Percentiles rank a stretch among this genome's conserved stretches.
These are phyloP conservation scores for Penstemon eatonii DNA, from an alignment of 257 asterid species.

Conservation along the genomic window DNA sequence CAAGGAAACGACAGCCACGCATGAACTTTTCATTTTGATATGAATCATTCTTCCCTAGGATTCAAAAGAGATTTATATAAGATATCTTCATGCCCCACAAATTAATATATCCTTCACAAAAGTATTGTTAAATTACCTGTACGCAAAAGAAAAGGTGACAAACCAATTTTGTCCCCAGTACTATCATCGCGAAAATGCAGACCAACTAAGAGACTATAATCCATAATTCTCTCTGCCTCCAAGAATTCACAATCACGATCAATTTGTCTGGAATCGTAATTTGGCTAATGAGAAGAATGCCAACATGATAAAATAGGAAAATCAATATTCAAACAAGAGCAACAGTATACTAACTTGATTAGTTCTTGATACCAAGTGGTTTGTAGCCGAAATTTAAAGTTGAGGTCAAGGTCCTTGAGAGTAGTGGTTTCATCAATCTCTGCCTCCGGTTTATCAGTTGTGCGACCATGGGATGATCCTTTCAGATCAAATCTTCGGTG, in stretches of 20 bases:
- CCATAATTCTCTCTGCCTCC: conserved; percentile 85
- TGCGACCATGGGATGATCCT: conserved; percentile 84
- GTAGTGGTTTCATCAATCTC: conserved; percentile 85
- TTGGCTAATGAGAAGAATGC: conserved; percentile 10
- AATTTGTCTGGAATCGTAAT: conserved; percentile 52
- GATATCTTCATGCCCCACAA: conserved; percentile 18
- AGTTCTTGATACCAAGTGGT: conserved; percentile 68
- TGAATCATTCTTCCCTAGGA: conserved; percentile 65
- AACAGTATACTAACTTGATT: conserved; percentile 49
- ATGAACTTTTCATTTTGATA: conserved; percentile 76
- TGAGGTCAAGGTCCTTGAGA: conserved; percentile 79
- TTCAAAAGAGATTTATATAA: conserved; percentile 27
- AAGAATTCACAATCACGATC: conserved; percentile 76
- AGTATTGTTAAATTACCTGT: conserved; percentile 50
- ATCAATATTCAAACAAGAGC: not conserved
- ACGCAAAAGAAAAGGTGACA: conserved; percentile 80
- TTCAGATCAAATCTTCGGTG: conserved; percentile 80
- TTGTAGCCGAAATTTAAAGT: conserved; percentile 59
- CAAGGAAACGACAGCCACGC: conserved; percentile 97
- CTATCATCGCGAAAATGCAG: conserved; percentile 73
- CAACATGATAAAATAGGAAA: not conserved
- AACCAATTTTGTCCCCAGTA: conserved; percentile 50
- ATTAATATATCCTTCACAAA: not conserved
- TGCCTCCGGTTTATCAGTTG: conserved; percentile 59
- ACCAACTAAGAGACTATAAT: conserved; percentile 83